A percentile compares a stretch with the other conserved stretches of the same genome.
Conservation (phyloP, 139 green algal species). For the Ulvella scutata region DNA sequence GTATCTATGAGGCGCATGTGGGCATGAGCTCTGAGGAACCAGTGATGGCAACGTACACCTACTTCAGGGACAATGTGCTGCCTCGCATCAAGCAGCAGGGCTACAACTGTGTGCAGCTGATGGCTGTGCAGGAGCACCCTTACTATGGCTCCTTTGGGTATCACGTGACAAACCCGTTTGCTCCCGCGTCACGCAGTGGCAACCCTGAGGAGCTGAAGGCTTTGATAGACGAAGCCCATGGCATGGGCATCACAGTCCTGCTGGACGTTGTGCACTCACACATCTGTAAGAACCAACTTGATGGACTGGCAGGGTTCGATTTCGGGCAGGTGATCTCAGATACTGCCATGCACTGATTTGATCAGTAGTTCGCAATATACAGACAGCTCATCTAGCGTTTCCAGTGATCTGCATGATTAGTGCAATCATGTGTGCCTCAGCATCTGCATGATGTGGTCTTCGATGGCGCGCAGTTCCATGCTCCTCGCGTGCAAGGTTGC, state of each 20-base stretch:
- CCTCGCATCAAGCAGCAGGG: conserved; percentile 58
- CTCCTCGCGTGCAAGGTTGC: no score
- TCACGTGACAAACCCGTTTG: conserved; percentile 90
- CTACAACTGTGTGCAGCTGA: conserved; percentile 87
- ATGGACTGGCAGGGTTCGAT: conserved; percentile 61
- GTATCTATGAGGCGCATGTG: conserved; percentile 95
- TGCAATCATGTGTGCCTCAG: no score
- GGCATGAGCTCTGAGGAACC: conserved; percentile 76
- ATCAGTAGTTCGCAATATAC: no score
- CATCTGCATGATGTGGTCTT: no score
- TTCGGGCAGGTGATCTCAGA: no score
- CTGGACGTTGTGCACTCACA: conserved; percentile 91
- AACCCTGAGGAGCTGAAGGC: conserved; percentile 87
- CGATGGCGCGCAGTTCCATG: no score
- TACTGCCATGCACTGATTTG: no score
- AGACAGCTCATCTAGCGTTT: no score
- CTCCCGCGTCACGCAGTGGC: conserved; percentile 47
- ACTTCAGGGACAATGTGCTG: conserved; percentile 77
- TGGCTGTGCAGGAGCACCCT: conserved; percentile 84
- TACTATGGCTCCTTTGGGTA: conserved; percentile 77
- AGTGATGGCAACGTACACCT: conserved; percentile 54
- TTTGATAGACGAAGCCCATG: conserved; percentile 79
- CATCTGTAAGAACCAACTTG: conserved; percentile 65
- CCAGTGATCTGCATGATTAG: no score
- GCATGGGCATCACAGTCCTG: conserved; percentile 71